A percentile compares a stretch with the other conserved stretches of the same genome.
These are phyloP conservation scores for Leccinum pachyderme DNA, from an alignment of 1,284 basidiomycete genomes.

Conservation along the genomic window DNA sequence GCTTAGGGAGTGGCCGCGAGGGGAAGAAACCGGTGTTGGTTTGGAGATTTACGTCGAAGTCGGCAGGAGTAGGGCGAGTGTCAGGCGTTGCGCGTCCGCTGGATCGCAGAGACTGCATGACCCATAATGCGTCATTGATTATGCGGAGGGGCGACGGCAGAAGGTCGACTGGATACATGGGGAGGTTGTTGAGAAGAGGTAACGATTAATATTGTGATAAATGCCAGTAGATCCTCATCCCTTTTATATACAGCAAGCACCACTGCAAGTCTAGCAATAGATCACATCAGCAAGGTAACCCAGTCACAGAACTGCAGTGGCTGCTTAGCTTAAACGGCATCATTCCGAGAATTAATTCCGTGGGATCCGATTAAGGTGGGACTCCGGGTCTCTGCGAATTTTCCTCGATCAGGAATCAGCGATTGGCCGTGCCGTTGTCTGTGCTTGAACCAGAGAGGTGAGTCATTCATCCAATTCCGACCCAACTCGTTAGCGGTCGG, in stretches of 20 bases:
- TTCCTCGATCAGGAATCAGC: conserved; percentile 21
- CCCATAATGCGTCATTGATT: conserved; percentile 28
- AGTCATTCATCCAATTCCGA: conserved; percentile 12
- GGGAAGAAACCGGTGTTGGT: conserved; percentile 92
- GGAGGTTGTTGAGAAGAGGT: conserved; percentile 9
- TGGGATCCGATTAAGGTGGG: conserved; percentile 21
- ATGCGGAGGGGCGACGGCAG: conserved; percentile 39
- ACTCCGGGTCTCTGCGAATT: conserved; percentile 14
- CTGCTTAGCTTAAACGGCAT: conserved; percentile 32
- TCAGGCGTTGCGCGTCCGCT: conserved; percentile 21
- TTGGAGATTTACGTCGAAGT: conserved; percentile 74
- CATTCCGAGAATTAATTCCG: conserved; percentile 23
- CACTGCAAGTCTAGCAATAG: conserved; percentile 32
- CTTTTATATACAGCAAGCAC: conserved; percentile 37
- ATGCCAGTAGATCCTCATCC: not conserved
- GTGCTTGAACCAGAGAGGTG: conserved; percentile 15
- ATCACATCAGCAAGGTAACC: conserved; percentile 37
- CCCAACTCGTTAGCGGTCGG: conserved; percentile 13
- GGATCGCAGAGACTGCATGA: conserved; percentile 29
- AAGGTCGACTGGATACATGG: conserved; percentile 36
- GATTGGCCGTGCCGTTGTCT: conserved; percentile 26
- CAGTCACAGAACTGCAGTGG: conserved; percentile 35
- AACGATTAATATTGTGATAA: conserved; percentile 7
- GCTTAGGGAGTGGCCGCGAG: conserved; percentile 56
- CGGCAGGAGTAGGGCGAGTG: conserved; percentile 35